Conservation (phyloP, 768 basidiomycete genomes). For the Tremella fuciformis region DNA sequence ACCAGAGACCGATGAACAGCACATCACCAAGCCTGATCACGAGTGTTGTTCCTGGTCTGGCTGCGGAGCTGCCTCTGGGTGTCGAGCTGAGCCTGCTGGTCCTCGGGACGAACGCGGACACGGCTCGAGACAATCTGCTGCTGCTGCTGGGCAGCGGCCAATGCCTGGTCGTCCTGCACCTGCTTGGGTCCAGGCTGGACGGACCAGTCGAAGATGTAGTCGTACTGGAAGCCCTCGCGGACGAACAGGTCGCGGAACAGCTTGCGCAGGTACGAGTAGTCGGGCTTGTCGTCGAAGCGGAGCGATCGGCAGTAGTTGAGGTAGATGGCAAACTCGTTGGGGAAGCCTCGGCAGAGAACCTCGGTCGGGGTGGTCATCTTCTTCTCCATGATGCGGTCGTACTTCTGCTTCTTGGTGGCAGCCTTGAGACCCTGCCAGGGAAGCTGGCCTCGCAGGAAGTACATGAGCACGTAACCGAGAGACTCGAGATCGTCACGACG, state of each 20-base stretch:
- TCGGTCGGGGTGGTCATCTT: conserved; percentile 93
- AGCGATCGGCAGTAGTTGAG: conserved; percentile 98
- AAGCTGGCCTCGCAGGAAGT: conserved; percentile 96
- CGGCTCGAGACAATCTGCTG: conserved; percentile 15
- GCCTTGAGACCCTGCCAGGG: conserved; percentile 99
- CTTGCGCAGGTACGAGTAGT: conserved; percentile 99
- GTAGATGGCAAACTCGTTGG: conserved; percentile 98
- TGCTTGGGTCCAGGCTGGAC: conserved; percentile 38
- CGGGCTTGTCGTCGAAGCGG: conserved; percentile 99
- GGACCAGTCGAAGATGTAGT: conserved; percentile 97
- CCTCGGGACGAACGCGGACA: conserved; percentile 25
- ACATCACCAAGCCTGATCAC: conserved; percentile 26
- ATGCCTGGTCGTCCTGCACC: conserved; percentile 11
- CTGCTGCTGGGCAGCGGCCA: conserved; percentile 12
- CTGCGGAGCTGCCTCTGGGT: conserved; percentile 44
- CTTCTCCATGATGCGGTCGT: conserved; percentile 99
- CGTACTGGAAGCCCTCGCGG: conserved; percentile 96
- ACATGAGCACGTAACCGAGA: conserved; percentile 98
- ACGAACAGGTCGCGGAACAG: conserved; percentile 95
- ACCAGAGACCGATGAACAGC: neutral
- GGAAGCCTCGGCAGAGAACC: conserved; percentile 97
- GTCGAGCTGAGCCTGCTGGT: conserved; percentile 28
- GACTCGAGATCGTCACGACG: conserved; percentile 97
- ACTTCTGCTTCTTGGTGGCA: conserved; percentile 99
- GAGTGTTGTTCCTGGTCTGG: conserved; percentile 35